Conservation (phyloP, 2,329 filamentous ascomycete species). For the Paracorniculantispora psalliotae region DNA sequence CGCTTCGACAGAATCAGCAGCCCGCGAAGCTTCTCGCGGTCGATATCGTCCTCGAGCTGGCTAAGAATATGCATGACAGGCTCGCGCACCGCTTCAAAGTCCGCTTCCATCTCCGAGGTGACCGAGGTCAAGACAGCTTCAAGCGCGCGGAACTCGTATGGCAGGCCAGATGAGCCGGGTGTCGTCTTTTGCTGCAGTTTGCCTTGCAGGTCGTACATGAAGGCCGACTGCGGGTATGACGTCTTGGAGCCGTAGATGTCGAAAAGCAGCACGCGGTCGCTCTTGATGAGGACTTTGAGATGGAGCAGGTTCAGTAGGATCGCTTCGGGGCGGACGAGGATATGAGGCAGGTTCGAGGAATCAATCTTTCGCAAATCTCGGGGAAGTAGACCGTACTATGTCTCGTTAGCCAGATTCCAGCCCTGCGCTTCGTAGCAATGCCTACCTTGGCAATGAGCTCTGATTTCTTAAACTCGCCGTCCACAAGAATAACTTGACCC, state of each 20-base stretch:
- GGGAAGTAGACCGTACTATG: slow-evolving; percentile 83
- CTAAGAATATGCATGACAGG: slow-evolving; percentile 84
- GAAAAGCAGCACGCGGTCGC: slow-evolving; percentile 89
- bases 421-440: not conserved
- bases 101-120: slow-evolving; percentile 83
- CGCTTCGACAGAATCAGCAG: slow-evolving; percentile 93
- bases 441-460: slow-evolving; percentile 88
- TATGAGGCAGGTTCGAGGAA: slow-evolving; percentile 90
- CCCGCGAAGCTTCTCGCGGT: slow-evolving; percentile 85
- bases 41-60: slow-evolving; percentile 94
- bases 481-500: slow-evolving; percentile 86
- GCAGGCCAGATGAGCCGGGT: slow-evolving; percentile 58
- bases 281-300: slow-evolving; percentile 89
- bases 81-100: slow-evolving; percentile 90
- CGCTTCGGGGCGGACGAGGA: slow-evolving; percentile 85
- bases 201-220: slow-evolving; percentile 95
- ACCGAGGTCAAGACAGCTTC: slow-evolving; percentile 94
- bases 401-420: slow-evolving; percentile 7
- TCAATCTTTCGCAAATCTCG: slow-evolving; percentile 97
- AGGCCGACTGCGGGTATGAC: slow-evolving; percentile 90
- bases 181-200: slow-evolving; percentile 78
- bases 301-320: slow-evolving; percentile 97
- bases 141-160: slow-evolving; percentile 93
- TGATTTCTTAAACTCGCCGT: slow-evolving; percentile 95
- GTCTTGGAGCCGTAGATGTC: slow-evolving; percentile 93